Evolutionary conservation across 805 yeast species (phyloP).

Genomic region (Candida adriatica): DNA sequence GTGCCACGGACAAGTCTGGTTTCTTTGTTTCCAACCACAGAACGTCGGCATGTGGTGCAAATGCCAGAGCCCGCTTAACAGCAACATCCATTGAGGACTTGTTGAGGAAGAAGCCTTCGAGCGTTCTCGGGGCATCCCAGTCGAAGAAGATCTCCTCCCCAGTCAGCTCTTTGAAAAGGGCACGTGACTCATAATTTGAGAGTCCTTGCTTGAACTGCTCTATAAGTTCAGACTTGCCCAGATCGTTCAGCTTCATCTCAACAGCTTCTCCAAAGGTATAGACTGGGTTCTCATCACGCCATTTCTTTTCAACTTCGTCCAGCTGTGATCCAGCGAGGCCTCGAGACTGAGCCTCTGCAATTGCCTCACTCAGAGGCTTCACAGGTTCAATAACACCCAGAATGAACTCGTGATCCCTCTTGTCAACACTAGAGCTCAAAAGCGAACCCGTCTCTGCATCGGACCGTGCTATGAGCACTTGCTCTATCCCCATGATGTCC

Average conservation of each 20-base stretch:
- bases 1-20: slow-evolving; percentile 48
- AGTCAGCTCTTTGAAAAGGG: slow-evolving; percentile 21
- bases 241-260: slow-evolving; percentile 14
- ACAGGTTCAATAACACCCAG: slow-evolving; percentile 36
- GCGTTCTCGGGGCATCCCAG: slow-evolving; percentile 55
- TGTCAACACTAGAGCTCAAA: slow-evolving; percentile 45
- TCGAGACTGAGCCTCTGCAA: slow-evolving; percentile 35
- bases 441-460: slow-evolving; percentile 52
- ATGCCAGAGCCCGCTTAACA: slow-evolving; percentile 43
- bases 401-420: slow-evolving; percentile 49
- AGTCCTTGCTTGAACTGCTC: slow-evolving; percentile 16
- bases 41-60: slow-evolving; percentile 53
- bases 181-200: slow-evolving; percentile 14
- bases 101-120: slow-evolving; percentile 49
- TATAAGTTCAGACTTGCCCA: slow-evolving; percentile 24
- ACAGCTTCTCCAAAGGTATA: slow-evolving; percentile 48
- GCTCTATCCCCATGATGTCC: slow-evolving; percentile 57
- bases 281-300: slow-evolving; percentile 37
- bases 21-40: slow-evolving; percentile 59
- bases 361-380: slow-evolving; percentile 38
- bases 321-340: slow-evolving; percentile 32
- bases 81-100: slow-evolving; percentile 47
- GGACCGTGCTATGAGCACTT: slow-evolving; percentile 52
- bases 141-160: slow-evolving; percentile 36
- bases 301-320: slow-evolving; percentile 34